Conservation (phyloP, 23 red algal species). For the Gracilaria vermiculophylla region DNA sequence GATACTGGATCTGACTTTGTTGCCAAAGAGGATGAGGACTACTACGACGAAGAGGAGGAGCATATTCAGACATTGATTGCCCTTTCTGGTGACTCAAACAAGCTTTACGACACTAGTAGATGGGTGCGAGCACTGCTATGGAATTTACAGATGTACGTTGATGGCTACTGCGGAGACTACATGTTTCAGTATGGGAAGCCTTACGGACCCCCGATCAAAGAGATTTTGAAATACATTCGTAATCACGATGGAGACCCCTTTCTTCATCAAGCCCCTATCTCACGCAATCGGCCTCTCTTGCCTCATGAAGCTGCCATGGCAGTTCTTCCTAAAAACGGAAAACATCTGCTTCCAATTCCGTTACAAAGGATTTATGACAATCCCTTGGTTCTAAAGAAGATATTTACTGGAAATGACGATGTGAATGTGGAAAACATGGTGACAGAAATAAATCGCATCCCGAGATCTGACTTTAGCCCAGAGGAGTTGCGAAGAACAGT, state of each 20-base stretch:
- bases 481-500: constrained; percentile 13
- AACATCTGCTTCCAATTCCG: constrained; percentile 69
- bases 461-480: constrained; percentile 33
- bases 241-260: constrained; percentile 66
- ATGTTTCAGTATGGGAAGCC: constrained; percentile 65
- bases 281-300: constrained; percentile 38
- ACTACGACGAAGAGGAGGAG: constrained; percentile 49
- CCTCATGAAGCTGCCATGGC: constrained; percentile 70
- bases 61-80: constrained; percentile 51
- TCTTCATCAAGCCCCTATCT: constrained; percentile 45
- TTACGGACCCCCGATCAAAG: constrained; percentile 48
- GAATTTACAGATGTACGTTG: constrained; percentile 86
- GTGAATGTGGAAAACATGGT: constrained; percentile 35
- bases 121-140: constrained; percentile 73
- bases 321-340: constrained; percentile 57
- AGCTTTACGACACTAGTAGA: constrained; percentile 64
- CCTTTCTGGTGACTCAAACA: constrained; percentile 9
- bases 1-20: neutral
- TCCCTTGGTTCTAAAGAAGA: neutral
- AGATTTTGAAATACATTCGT: constrained; percentile 56
- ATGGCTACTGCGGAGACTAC: constrained; percentile 77
- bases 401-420: constrained; percentile 30
- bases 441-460: constrained; percentile 26
- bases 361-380: constrained; percentile 34
- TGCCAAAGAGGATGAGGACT: constrained; percentile 20